Percentiles rank a stretch among this genome's conserved stretches.
Evolutionary conservation across 2,329 filamentous ascomycete genomes (phyloP).

Genomic region (Chrysoporthe austroafricana): DNA sequence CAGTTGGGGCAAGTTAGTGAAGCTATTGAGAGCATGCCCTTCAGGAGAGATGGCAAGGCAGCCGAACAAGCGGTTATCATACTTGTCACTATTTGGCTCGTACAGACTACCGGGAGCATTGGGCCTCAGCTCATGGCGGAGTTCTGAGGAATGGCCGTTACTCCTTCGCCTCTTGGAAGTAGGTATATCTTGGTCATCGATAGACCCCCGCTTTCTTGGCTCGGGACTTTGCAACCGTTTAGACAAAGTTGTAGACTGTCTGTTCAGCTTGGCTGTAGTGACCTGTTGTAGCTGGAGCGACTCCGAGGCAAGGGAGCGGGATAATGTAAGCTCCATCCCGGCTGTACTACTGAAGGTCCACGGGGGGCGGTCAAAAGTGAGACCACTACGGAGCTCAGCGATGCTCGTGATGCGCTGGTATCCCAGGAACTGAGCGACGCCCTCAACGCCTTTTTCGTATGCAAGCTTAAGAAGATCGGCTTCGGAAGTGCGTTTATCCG

Average conservation of each 20-base stretch:
- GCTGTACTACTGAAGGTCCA: not conserved
- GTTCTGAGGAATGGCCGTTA: too few relatives aligned
- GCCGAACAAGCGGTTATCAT: slow-evolving; percentile 37
- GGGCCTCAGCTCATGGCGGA: too few relatives aligned
- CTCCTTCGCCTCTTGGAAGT: too few relatives aligned
- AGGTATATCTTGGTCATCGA: too few relatives aligned
- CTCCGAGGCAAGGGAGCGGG: not conserved
- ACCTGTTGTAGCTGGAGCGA: too few relatives aligned
- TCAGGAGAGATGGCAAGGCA: slow-evolving; percentile 39
- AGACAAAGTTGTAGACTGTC: too few relatives aligned
- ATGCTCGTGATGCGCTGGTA: slow-evolving; percentile 1
- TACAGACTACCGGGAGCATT: not conserved
- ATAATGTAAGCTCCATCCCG: not conserved
- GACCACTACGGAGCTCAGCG: not conserved
- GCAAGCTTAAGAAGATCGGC: slow-evolving; percentile 32
- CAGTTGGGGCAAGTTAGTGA: slow-evolving; percentile 37
- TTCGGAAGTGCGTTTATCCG: slow-evolving; percentile 35
- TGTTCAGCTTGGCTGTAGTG: too few relatives aligned
- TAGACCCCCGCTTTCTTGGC: too few relatives aligned
- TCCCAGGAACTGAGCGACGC: not conserved
- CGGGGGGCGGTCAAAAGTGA: not conserved
- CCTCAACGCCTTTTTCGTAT: not conserved
- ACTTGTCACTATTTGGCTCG: slow-evolving; percentile 16
- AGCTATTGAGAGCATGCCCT: slow-evolving; percentile 36
- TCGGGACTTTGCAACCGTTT: too few relatives aligned